These are phyloP conservation scores for Fagopyrum homotropicum DNA, from an alignment of 148 eudicot species.

Conservation along the genomic window DNA sequence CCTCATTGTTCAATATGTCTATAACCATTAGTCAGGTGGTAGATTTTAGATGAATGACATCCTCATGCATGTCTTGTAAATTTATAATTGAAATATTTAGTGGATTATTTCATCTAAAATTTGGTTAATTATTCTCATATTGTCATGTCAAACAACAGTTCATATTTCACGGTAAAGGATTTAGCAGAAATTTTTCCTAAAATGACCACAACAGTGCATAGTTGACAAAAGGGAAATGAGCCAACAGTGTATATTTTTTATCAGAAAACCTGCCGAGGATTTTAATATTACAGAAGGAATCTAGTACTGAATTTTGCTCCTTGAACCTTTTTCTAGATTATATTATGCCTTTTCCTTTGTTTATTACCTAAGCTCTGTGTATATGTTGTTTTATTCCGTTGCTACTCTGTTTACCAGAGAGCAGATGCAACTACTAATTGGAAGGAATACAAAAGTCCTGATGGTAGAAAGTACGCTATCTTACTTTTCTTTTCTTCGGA, in stretches of 20 bases:
- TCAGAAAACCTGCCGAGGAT: not conserved
- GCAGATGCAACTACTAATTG: slow-evolving; percentile 98
- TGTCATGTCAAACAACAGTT: slow-evolving; percentile 2
- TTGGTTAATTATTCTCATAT: not conserved
- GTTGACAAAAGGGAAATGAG: not conserved
- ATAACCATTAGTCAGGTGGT: not conserved
- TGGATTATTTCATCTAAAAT: not conserved
- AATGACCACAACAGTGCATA: not conserved
- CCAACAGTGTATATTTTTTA: not conserved
- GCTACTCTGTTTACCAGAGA: slow-evolving; percentile 47
- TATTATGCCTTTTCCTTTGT: not conserved
- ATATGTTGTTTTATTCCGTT: not conserved
- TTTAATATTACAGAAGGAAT: not conserved
- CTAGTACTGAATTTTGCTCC: not conserved
- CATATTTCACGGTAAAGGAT: not conserved
- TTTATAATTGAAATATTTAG: not conserved
- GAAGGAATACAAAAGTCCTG: slow-evolving; percentile 71
- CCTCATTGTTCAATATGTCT: slow-evolving; percentile 3
- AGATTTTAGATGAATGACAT: not conserved
- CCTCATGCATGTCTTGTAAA: not conserved
- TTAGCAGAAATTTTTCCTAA: not conserved
- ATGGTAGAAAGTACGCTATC: slow-evolving; percentile 66
- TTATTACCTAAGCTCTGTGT: not conserved
- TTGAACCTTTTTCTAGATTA: not conserved
- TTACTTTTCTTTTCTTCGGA: slow-evolving; percentile 7